Conservation (phyloP, 2,329 filamentous ascomycete genomes). For the Trichoderma koningiopsis region DNA sequence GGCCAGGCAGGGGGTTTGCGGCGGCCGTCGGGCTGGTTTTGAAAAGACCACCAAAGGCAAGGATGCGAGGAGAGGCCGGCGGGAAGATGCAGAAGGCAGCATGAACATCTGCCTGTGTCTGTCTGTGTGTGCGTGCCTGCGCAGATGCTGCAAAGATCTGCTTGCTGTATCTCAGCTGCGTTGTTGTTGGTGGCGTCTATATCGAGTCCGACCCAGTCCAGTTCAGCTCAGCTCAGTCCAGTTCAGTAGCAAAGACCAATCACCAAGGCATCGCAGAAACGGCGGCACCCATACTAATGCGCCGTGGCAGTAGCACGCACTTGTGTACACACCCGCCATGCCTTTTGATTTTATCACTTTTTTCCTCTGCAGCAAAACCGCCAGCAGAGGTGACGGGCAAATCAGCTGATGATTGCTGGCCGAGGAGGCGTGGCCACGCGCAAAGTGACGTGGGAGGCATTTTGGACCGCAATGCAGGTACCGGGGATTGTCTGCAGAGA, state of each 20-base stretch:
- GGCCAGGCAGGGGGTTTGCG: conserved; percentile 11
- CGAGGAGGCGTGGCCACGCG: conserved; percentile 15
- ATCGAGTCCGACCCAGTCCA: neutral
- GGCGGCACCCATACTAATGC: neutral
- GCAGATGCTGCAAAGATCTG: neutral
- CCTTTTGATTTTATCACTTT: neutral
- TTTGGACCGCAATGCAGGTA: conserved; percentile 24
- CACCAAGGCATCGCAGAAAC: neutral
- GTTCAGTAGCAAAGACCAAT: neutral
- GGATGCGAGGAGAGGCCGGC: neutral
- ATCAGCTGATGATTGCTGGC: conserved; percentile 12
- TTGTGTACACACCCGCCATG: neutral
- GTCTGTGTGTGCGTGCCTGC: neutral
- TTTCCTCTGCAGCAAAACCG: neutral
- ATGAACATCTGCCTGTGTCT: neutral
- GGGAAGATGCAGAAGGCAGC: neutral
- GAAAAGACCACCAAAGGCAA: neutral
- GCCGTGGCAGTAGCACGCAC: neutral
- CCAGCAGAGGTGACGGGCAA: neutral
- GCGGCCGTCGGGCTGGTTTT: neutral
- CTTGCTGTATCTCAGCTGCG: neutral
- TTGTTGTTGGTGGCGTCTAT: too few species aligned
- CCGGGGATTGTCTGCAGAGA: conserved; percentile 23
- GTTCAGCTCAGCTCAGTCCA: neutral
- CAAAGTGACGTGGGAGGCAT: conserved; percentile 24